Evolutionary conservation across 768 basidiomycete species (phyloP), one percentile per base, ranked within the genome.

Genomic region (Hygrocybe coccinea): DNA sequence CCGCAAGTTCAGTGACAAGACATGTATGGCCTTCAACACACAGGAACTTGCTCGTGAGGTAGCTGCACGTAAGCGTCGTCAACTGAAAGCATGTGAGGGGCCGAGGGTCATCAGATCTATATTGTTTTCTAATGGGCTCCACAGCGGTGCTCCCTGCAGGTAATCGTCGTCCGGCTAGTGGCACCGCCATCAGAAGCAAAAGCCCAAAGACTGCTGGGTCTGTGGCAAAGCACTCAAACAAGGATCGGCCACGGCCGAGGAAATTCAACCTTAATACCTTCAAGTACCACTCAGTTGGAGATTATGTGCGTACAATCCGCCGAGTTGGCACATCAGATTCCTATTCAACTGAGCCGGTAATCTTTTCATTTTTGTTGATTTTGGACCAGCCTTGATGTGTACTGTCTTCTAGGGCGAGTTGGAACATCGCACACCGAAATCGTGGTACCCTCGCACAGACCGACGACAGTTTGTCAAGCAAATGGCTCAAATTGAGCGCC

Each of bases 281-380:
- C 60, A 78, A 79, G 50, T 65, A 67, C 2, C 77, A 77, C 57
- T 56, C 68, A 1, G 63, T 77, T 1, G 73, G 69, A 0, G 71
- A 79, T 50, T 73, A 74, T 54, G 65, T 64, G 0, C 14, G 15
- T 1, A 53, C 55, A 11, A 74, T 77, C 12, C 57, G 55, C 8
- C 29, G 8, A 29, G 3, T 29, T 29, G 73, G 77, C 46, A 49
- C 69, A 29, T 3, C 29, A 3, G 29, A 29, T 29, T 29, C 29
- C 3, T 29, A 29, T 8, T 29, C 29, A 3, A 25, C 74, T 78
- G 15, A 41, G 11, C 39, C 39, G 3, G 19, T 41, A 14, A 19
- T 3, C 19, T 3, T 15, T 14, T 11, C 19, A 19, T 15, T 14
- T 11, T 41, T 5, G 17, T 6, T 7, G 9, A 50, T 34, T 10